phyloP scores from a whole-genome alignment of 306 rosid genomes.

The Biancaea sappan region DNA sequence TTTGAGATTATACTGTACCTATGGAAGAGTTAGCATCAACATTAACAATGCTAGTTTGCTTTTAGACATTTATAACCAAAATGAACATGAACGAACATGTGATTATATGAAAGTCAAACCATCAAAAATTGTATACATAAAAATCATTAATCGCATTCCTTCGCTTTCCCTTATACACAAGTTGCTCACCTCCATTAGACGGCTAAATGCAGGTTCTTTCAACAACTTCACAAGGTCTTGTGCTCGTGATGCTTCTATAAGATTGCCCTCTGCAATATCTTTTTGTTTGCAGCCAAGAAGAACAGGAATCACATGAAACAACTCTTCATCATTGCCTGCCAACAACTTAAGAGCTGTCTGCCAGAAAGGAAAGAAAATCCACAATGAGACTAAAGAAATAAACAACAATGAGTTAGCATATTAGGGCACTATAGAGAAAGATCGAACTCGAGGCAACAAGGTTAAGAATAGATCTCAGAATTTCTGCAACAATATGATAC shows the following conservation, averaged over 20 bases:
- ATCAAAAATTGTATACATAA: not conserved
- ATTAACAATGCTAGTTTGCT: conserved; percentile 16
- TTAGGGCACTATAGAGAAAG: conserved; percentile 6
- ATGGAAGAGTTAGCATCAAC: conserved; percentile 20
- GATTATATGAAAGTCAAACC: not conserved
- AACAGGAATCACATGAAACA: conserved; percentile 62
- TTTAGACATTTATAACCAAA: conserved; percentile 18
- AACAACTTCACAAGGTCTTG: conserved; percentile 51
- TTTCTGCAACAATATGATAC: conserved; percentile 21
- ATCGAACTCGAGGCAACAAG: not conserved
- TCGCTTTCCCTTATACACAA: not conserved
- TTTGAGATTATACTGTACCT: conserved; percentile 9
- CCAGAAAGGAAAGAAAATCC: conserved; percentile 30
- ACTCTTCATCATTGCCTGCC: conserved; percentile 67
- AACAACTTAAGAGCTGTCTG: conserved; percentile 82
- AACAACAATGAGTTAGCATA: not conserved
- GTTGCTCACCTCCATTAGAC: conserved; percentile 85
- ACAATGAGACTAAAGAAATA: conserved; percentile 12
- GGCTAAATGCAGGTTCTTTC: conserved; percentile 81
- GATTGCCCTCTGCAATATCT: conserved; percentile 47
- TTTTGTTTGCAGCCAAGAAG: conserved; percentile 73
- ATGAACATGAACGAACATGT: not conserved
- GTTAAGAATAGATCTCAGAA: conserved; percentile 15
- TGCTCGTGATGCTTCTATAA: conserved; percentile 37
- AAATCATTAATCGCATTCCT: conserved; percentile 10